Conservation (phyloP, 78 protist genomes). For the Dictyostelium capitatum region DNA sequence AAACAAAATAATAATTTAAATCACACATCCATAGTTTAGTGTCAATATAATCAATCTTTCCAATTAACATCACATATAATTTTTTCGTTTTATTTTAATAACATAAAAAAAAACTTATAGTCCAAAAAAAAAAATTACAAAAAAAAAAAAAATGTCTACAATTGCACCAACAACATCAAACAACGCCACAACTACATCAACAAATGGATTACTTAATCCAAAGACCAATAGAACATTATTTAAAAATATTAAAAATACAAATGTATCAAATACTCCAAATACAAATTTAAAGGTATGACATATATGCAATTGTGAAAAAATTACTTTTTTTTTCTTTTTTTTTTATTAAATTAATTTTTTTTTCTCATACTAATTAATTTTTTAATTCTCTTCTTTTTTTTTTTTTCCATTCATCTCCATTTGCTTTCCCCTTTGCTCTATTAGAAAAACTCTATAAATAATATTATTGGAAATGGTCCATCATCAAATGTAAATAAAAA, state of each 20-base stretch:
- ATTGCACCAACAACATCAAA: not conserved
- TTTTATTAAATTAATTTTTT: not conserved
- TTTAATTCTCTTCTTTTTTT: too few relatives aligned
- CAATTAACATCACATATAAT: not conserved
- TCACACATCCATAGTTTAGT: too few relatives aligned
- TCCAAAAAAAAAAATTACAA: not conserved
- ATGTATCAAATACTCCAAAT: not conserved
- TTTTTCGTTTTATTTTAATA: not conserved
- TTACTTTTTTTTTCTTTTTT: not conserved
- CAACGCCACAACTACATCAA: not conserved
- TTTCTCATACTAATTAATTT: not conserved
- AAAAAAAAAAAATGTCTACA: not conserved
- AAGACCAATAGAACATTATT: constrained; percentile 12
- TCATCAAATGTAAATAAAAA: not conserved
- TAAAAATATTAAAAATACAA: not conserved
- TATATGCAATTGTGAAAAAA: too few relatives aligned
- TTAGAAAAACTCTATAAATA: constrained; percentile 1
- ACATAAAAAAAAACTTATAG: not conserved
- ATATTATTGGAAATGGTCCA: not conserved
- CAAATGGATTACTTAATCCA: not conserved
- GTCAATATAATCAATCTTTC: not conserved
- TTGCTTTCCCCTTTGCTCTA: too few relatives aligned
- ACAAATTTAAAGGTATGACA: not conserved
- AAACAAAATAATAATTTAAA: not conserved
- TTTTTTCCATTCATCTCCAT: not conserved